A percentile compares a stretch with the other conserved stretches of the same genome.
These are phyloP conservation scores for Phellopilus nigrolimitatus DNA, from an alignment of 1,284 basidiomycete species.

Conservation along the genomic window DNA sequence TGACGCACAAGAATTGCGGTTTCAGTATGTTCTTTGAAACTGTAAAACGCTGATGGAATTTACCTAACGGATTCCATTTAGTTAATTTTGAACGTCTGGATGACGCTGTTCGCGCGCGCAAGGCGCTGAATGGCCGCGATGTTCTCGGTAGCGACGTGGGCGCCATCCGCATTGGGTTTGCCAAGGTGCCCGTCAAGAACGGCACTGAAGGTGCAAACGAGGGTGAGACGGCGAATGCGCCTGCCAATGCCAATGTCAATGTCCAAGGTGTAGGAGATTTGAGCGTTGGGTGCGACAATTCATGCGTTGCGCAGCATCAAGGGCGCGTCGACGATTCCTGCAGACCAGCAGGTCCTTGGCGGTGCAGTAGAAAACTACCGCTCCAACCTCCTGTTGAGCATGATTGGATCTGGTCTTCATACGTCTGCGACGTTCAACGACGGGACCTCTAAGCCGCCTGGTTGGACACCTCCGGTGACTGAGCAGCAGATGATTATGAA, in stretches of 20 bases:
- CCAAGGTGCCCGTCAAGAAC: constrained; percentile 89
- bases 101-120: constrained; percentile 91
- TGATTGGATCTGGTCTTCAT: constrained; percentile 84
- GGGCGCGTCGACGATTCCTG: constrained; percentile 81
- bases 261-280: constrained; percentile 78
- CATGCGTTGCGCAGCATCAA: constrained; percentile 82
- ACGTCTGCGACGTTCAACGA: constrained; percentile 50
- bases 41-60: constrained; percentile 13
- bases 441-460: constrained; percentile 51
- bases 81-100: constrained; percentile 98
- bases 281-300: constrained; percentile 78
- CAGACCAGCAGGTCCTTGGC: constrained; percentile 87
- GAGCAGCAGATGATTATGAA: constrained; percentile 96
- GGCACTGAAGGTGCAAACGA: constrained; percentile 67
- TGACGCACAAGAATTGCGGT: constrained; percentile 96
- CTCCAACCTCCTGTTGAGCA: constrained; percentile 83
- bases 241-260: constrained; percentile 41
- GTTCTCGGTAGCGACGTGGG: constrained; percentile 94
- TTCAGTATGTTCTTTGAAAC: constrained; percentile 65
- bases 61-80: constrained; percentile 26
- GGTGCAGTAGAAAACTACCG: constrained; percentile 92
- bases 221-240: constrained; percentile 30
- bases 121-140: constrained; percentile 92
- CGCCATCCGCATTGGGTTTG: constrained; percentile 93
- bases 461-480: constrained; percentile 65